Conservation (phyloP, 2,329 filamentous ascomycete species). For the Lasiodiplodia gonubiensis region DNA sequence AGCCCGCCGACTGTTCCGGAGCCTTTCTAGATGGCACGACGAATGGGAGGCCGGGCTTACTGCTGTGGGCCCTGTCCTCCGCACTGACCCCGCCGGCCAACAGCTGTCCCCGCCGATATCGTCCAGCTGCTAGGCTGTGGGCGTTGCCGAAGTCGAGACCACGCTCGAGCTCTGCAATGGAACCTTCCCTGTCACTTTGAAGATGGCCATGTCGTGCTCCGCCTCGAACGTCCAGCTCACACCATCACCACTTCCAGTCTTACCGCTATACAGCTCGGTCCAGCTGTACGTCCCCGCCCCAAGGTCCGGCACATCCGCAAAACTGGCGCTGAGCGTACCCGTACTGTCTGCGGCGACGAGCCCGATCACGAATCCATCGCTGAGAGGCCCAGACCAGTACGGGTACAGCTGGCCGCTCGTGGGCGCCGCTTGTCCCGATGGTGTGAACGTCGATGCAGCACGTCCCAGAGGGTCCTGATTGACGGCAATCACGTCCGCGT, state of each 20-base stretch:
- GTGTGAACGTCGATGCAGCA: conserved; percentile 31
- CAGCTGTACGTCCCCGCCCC: conserved; percentile 31
- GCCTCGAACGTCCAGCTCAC: conserved; percentile 28
- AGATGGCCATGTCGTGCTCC: conserved; percentile 32
- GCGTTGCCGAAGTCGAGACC: conserved; percentile 1
- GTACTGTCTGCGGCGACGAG: conserved; percentile 31
- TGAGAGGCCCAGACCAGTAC: conserved; percentile 33
- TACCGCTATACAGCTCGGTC: conserved; percentile 32
- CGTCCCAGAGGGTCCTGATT: conserved; percentile 43
- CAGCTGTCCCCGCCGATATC: conserved; percentile 8
- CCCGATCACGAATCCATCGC: conserved; percentile 33
- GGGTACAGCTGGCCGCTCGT: conserved; percentile 31
- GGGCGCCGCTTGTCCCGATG: conserved; percentile 30
- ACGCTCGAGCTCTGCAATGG: background rate
- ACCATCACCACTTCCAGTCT: conserved; percentile 29
- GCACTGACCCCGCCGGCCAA: conserved; percentile 21
- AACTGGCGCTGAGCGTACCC: conserved; percentile 31
- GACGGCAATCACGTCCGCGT: conserved; percentile 51
- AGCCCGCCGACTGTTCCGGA: conserved; percentile 11
- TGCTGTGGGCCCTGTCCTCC: conserved; percentile 11
- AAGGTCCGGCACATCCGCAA: conserved; percentile 33
- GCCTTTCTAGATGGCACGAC: background rate
- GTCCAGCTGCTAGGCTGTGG: background rate
- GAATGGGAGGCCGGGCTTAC: background rate
- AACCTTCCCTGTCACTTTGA: conserved; percentile 29